Conservation (phyloP, 345 rosid species). For the Luvunga scandens region DNA sequence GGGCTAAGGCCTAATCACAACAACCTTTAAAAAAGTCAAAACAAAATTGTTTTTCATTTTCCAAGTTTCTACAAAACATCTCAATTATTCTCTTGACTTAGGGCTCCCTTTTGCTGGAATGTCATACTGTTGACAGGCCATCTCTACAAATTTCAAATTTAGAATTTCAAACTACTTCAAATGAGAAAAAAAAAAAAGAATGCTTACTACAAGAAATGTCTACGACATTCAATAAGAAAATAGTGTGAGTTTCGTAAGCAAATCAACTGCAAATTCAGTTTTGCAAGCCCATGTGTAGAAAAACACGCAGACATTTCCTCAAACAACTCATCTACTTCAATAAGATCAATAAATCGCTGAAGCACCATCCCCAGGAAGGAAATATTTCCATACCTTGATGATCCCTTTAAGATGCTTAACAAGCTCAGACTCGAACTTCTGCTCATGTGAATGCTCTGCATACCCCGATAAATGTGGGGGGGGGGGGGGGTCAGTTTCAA, state of each 20-base stretch:
- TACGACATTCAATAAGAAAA: too few relatives aligned
- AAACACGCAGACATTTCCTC: conserved; percentile 10
- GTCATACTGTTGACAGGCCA: not conserved
- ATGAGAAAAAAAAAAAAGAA: too few relatives aligned
- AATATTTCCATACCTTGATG: conserved; percentile 55
- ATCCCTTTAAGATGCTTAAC: conserved; percentile 86
- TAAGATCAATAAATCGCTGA: not conserved
- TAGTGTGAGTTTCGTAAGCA: not conserved
- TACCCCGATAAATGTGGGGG: not conserved
- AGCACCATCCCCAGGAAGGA: not conserved
- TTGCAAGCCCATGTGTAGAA: not conserved
- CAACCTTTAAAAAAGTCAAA: not conserved
- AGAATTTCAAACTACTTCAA: not conserved
- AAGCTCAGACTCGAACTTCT: conserved; percentile 62
- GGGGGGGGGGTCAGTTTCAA: not conserved
- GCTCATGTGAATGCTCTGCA: conserved; percentile 69
- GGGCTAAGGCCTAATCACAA: not conserved
- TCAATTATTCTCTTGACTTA: too few relatives aligned
- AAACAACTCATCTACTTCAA: conserved; percentile 2
- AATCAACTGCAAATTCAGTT: not conserved
- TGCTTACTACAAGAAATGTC: not conserved
- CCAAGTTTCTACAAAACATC: not conserved
- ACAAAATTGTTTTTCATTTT: not conserved
- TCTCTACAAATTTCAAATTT: not conserved
- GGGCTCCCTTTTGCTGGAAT: not conserved